Conservation (phyloP, 352 stramenopile species). For the Phytophthora lateralis region DNA sequence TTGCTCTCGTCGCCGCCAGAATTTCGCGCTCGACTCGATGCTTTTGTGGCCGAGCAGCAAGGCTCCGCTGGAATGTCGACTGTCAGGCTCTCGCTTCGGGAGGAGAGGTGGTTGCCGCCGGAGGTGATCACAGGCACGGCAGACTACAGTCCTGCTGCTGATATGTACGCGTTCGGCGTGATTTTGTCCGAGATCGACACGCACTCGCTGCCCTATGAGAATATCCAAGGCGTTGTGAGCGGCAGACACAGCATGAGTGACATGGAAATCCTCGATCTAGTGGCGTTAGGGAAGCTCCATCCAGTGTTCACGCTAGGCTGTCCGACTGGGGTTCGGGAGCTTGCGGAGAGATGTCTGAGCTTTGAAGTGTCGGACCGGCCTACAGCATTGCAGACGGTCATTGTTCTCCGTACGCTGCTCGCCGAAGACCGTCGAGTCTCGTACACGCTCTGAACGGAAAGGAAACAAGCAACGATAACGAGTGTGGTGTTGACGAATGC, state of each 20-base stretch:
- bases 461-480: neutral
- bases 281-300: conserved; percentile 28
- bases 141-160: conserved; percentile 41
- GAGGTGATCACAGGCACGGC: conserved; percentile 45
- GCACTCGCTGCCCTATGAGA: conserved; percentile 55
- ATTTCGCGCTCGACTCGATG: conserved; percentile 43
- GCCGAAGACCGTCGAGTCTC: conserved; percentile 13
- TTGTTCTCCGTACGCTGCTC: conserved; percentile 41
- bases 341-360: conserved; percentile 46
- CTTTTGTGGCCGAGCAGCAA: conserved; percentile 43
- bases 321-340: conserved; percentile 38
- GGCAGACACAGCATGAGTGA: conserved; percentile 26
- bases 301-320: conserved; percentile 36
- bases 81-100: conserved; percentile 16
- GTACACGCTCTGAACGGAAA: conserved; percentile 17
- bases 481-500: neutral
- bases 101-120: conserved; percentile 44
- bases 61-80: conserved; percentile 31
- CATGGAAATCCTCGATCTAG: conserved; percentile 35
- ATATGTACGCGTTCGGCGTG: conserved; percentile 61
- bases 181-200: conserved; percentile 63
- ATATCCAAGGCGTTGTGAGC: conserved; percentile 16
- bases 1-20: conserved; percentile 38
- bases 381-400: conserved; percentile 48
- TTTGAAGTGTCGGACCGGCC: conserved; percentile 41